Base-by-base conservation (phyloP, 139 green algal species). In the Micractinium sp. region DNA sequence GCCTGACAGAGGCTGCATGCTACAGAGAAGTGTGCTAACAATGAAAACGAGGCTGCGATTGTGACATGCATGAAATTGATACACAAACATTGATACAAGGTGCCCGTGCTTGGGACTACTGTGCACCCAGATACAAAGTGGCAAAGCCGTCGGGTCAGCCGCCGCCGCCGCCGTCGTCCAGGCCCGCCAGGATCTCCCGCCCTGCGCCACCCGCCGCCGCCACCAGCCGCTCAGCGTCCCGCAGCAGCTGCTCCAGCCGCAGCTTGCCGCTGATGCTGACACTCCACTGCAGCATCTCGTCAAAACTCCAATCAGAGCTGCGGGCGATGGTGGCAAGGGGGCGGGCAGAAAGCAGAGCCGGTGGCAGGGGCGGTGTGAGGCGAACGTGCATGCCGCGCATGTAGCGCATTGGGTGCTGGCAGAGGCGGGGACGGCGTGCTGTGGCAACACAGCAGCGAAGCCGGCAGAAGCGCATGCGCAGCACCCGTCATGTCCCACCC, bases 261-360 rank as follows among this genome's bases (percentile, higher is more conserved):
- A 98, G 91, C 29, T 88, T 76, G 82, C 63, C 60, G n/a, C 61
- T 89, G 25, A 98, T 86, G 18, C 94, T 89, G 29, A 97, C 89
- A 74, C 92, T 96, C 19, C 96, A 93, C 67, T 94, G 93, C 33
- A 99, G 93, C 84, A 99, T 80, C 81, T 82, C 94, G 87, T 99
- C 97, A 91, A 97, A 97, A 87, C 95, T 93, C 61, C 94, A 90
- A 41, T 80, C 33, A 33, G 79, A 88, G 19, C 91, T 87, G 84
- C 84, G n/a, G 16, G 14, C 3, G 75, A 33, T 7, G 14, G 35
- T 60, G 78, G 38, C 2, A 67, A 73, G 29, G 3, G 25, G 18
- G 0, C 16, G 3, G 47, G 53, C 33, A 80, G 25, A 22, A 33
- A 38, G 76, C 20, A 60, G 13, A 3, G 36, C 35, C 29, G 19